These are phyloP conservation scores for Schizosaccharomyces japonicus DNA, from an alignment of 805 yeast species.

Conservation along the genomic window DNA sequence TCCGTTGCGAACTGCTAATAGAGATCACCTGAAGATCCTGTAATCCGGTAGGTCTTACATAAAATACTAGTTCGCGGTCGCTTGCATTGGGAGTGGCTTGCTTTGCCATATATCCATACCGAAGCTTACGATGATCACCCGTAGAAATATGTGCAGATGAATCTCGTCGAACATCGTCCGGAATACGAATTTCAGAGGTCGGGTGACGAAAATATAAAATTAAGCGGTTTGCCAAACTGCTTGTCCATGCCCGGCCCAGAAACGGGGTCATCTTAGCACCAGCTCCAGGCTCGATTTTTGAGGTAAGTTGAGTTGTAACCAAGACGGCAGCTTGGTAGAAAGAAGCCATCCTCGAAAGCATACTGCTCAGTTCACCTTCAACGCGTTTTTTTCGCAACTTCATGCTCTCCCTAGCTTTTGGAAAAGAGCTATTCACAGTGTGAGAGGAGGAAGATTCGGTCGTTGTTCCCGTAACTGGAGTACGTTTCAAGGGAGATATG, in stretches of 20 bases:
- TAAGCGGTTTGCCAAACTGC: not conserved
- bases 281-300: not conserved
- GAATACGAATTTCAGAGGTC: not conserved
- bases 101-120: slow-evolving; percentile 1
- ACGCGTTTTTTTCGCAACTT: not conserved
- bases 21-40: not conserved
- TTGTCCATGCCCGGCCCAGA: not conserved
- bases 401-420: not conserved
- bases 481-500: not conserved
- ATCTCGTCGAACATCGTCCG: no score
- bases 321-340: not conserved
- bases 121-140: not conserved
- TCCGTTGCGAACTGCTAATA: not conserved
- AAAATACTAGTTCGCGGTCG: not conserved
- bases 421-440: not conserved
- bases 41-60: not conserved
- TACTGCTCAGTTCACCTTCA: not conserved
- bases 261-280: not conserved
- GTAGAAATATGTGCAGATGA: no score
- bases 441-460: no score
- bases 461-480: no score
- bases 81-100: not conserved
- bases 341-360: not conserved
- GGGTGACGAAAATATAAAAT: not conserved
- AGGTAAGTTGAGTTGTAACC: not conserved